phyloP scores from a whole-genome alignment of 345 rosid species.

The Eutrema japonicum region DNA sequence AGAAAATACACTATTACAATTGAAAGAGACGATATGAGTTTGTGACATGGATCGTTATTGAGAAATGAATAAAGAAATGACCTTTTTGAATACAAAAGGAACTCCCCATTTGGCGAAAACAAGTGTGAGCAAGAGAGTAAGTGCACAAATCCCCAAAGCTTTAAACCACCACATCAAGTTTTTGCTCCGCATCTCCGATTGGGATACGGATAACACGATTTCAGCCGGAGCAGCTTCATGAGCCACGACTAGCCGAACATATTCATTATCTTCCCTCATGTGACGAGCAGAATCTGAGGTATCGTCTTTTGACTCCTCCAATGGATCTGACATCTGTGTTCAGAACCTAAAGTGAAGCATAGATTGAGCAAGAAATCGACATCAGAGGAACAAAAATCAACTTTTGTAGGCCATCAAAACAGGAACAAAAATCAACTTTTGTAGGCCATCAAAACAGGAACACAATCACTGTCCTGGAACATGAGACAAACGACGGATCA shows the following conservation, averaged over 20 bases:
- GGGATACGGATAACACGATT: slow-evolving; percentile 43
- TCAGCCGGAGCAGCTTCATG: slow-evolving; percentile 48
- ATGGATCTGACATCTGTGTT: slow-evolving; percentile 49
- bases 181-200: slow-evolving; percentile 33
- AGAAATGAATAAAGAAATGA: slow-evolving; percentile 27
- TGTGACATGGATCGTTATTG: slow-evolving; percentile 11
- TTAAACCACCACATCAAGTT: slow-evolving; percentile 71
- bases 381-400: slow-evolving; percentile 22
- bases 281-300: slow-evolving; percentile 33
- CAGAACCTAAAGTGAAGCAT: slow-evolving; percentile 9
- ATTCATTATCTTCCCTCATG: slow-evolving; percentile 66
- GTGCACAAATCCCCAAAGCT: slow-evolving; percentile 43
- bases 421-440: slow-evolving; percentile 6
- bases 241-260: slow-evolving; percentile 70
- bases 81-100: slow-evolving; percentile 80
- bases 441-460: too few relatives aligned
- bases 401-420: slow-evolving; percentile 17
- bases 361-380: slow-evolving; percentile 8
- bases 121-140: slow-evolving; percentile 46
- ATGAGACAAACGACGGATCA: not conserved
- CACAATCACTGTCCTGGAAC: slow-evolving; percentile 14
- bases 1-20: slow-evolving; percentile 34
- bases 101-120: slow-evolving; percentile 79
- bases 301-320: slow-evolving; percentile 44
- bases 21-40: not conserved